Conservation (phyloP, 164 flowering plant species). For the Liquidambar formosana region DNA sequence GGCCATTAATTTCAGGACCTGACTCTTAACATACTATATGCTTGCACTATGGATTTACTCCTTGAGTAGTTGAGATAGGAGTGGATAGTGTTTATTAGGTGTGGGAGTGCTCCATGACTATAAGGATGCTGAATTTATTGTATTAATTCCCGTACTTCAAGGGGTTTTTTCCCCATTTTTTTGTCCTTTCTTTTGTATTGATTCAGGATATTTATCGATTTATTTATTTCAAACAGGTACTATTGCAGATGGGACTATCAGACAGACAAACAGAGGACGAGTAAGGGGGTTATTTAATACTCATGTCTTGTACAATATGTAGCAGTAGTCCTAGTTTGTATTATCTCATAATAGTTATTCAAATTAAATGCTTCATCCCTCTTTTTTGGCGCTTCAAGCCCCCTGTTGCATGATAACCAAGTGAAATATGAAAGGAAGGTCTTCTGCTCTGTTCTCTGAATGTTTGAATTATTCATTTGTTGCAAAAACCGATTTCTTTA, state of each 20-base stretch:
- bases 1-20: too few species aligned
- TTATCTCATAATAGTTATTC: background rate
- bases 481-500: background rate
- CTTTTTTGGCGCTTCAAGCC: background rate
- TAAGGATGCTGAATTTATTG: too few species aligned
- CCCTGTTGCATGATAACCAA: background rate
- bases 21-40: too few species aligned
- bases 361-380: slow-evolving; percentile 4
- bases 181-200: background rate
- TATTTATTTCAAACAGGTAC: slow-evolving; percentile 15
- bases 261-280: background rate
- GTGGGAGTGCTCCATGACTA: too few species aligned
- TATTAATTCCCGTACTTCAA: too few species aligned
- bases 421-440: background rate
- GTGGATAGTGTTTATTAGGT: too few species aligned
- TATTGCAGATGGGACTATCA: slow-evolving; percentile 6
- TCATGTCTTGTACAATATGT: slow-evolving; percentile 29
- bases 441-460: background rate
- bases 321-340: slow-evolving; percentile 22
- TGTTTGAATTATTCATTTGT: background rate
- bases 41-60: too few species aligned
- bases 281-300: background rate
- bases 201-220: background rate
- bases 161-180: background rate
- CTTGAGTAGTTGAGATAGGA: too few species aligned